Evolutionary conservation across 768 basidiomycete genomes (phyloP).

Genomic region (Hysterangium stoloniferum): DNA sequence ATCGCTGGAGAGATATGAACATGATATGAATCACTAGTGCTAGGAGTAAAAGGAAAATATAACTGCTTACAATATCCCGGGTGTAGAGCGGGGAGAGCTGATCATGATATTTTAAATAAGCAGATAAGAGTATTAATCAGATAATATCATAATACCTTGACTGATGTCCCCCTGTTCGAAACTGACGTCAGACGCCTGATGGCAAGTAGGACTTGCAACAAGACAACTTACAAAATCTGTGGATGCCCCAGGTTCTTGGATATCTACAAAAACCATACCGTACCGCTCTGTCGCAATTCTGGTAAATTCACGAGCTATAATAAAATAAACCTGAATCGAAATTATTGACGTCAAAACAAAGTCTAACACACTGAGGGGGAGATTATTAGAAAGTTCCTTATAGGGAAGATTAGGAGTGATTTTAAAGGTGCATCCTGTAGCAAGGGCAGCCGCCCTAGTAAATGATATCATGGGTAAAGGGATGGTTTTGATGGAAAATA

Average conservation of each 20-base stretch:
- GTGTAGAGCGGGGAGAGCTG: slow-evolving; percentile 22
- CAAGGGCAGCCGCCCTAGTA: slow-evolving; percentile 13
- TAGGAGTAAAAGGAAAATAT: not conserved
- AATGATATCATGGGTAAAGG: slow-evolving; percentile 4
- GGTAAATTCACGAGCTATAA: slow-evolving; percentile 45
- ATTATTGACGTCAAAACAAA: not conserved
- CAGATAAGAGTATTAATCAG: no score
- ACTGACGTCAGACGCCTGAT: not conserved
- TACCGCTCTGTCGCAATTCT: slow-evolving; percentile 38
- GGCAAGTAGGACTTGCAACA: not conserved
- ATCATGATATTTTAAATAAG: not conserved
- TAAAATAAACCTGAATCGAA: not conserved
- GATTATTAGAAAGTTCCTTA: not conserved
- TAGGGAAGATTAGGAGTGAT: no score
- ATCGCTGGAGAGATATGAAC: slow-evolving; percentile 39
- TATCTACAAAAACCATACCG: slow-evolving; percentile 39
- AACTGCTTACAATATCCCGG: slow-evolving; percentile 14
- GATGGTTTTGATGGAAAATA: slow-evolving; percentile 9
- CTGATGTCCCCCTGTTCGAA: slow-evolving; percentile 12
- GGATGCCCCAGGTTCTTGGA: slow-evolving; percentile 41
- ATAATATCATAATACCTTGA: no score
- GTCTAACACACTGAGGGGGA: not conserved
- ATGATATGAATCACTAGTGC: not conserved
- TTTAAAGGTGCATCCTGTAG: slow-evolving; percentile 14
- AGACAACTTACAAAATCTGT: slow-evolving; percentile 64